Evolutionary conservation across 1,284 basidiomycete genomes (phyloP).

Genomic region (Erythrobasidium hasegawianum): DNA sequence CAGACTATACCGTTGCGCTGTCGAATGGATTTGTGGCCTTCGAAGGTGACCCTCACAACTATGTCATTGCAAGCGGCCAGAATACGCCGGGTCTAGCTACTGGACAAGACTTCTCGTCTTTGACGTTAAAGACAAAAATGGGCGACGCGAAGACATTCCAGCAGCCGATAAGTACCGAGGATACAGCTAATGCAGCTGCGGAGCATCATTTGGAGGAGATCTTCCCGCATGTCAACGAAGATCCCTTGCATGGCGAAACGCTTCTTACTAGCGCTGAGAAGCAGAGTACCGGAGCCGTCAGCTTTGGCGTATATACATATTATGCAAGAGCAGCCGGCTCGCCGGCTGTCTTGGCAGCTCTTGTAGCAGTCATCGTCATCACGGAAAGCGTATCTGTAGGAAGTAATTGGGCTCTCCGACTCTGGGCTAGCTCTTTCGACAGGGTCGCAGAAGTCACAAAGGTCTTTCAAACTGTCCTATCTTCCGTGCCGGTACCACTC

Average conservation of each 20-base stretch:
- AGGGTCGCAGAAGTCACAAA: neutral
- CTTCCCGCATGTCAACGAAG: constrained; percentile 73
- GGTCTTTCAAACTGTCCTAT: neutral
- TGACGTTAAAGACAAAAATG: constrained; percentile 5
- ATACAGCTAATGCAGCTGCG: constrained; percentile 60
- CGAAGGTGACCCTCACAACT: constrained; percentile 55
- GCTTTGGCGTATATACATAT: constrained; percentile 36
- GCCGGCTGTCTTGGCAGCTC: constrained; percentile 13
- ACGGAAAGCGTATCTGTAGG: constrained; percentile 41
- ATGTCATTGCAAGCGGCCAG: constrained; percentile 16
- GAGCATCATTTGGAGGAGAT: constrained; percentile 74
- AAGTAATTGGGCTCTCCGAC: constrained; percentile 32
- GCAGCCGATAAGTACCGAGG: constrained; percentile 6
- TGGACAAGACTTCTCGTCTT: constrained; percentile 27
- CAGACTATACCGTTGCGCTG: constrained; percentile 64
- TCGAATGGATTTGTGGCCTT: constrained; percentile 81
- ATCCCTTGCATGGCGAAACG: constrained; percentile 66
- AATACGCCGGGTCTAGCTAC: constrained; percentile 29
- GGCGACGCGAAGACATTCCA: neutral
- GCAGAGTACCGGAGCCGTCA: constrained; percentile 36
- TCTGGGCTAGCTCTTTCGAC: constrained; percentile 43
- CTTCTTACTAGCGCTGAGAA: constrained; percentile 40
- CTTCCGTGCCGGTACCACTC: too few relatives aligned
- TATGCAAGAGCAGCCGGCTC: constrained; percentile 41
- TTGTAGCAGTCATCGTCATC: constrained; percentile 34